Percentiles rank a stretch among this genome's conserved stretches.
Conservation (phyloP, 768 basidiomycete species). For the Gautieria morchelliformis region DNA sequence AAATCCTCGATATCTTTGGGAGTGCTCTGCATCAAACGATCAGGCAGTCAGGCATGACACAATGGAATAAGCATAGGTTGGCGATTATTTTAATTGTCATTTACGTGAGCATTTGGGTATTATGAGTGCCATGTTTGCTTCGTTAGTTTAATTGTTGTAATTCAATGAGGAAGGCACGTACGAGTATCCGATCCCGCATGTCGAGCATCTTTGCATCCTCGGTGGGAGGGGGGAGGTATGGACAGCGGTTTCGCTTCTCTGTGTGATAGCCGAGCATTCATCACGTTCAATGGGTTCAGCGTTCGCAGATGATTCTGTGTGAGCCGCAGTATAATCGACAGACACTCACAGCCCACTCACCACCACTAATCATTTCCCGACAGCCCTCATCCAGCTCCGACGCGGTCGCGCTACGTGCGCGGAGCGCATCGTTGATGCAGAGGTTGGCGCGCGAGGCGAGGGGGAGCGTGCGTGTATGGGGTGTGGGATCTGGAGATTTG, state of each 20-base stretch:
- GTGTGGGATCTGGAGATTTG: constrained; percentile 3
- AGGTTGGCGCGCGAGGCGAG: constrained; percentile 86
- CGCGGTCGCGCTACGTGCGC: constrained; percentile 29
- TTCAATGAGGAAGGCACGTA: constrained; percentile 21
- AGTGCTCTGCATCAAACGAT: constrained; percentile 43
- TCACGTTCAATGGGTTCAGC: background rate
- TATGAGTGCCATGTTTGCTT: too few relatives aligned
- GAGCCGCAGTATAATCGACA: background rate
- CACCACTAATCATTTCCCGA: constrained; percentile 69
- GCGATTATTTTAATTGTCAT: too few relatives aligned
- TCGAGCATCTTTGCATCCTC: constrained; percentile 69
- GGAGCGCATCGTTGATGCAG: constrained; percentile 81
- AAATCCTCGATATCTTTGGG: constrained; percentile 96
- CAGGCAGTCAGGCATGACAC: too few relatives aligned
- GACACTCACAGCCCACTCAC: constrained; percentile 6
- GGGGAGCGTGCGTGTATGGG: constrained; percentile 54
- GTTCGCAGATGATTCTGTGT: background rate
- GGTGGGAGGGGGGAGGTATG: constrained; percentile 58
- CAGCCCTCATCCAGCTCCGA: constrained; percentile 83
- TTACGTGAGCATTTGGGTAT: too few relatives aligned
- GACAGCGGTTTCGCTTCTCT: constrained; percentile 61
- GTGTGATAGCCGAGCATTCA: constrained; percentile 21
- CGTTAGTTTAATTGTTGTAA: too few relatives aligned
- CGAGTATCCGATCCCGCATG: constrained; percentile 81
- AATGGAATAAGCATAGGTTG: too few relatives aligned